Evolutionary conservation across 495 filamentous ascomycete genomes (phyloP), one percentile per base, ranked within the genome.

Genomic region (Tuber borchii): DNA sequence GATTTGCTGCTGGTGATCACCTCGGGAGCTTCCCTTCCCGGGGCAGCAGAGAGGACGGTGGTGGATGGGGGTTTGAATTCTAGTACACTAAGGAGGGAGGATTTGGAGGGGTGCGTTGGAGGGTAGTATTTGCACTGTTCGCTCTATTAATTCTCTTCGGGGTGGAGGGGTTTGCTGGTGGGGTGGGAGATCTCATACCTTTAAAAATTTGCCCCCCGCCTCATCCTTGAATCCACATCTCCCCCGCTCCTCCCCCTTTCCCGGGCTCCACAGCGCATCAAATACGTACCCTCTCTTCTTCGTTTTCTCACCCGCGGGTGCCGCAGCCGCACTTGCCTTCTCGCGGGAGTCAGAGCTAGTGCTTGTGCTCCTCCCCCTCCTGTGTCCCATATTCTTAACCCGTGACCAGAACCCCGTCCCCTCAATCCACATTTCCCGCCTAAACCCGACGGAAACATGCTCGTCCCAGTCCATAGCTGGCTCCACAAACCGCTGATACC

Each of bases 1-100:
- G 92, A 95, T 77, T 93, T 89, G 82, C 91, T 94, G 1, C 93
- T 93, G 69, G 90, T 87, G 80, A 92, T 90, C 0, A 93, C 93
- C 34, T 94, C 94, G 0, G 93, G 93, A 0, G 93, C 90, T 26
- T 70, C 61, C 40, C 26, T 39, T 20, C 44, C 31, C 51, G 26
- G 34, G 34, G 48, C 40, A 17, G 51, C 69, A 17, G 76, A 78
- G 31, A 79, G 69, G 26, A 19, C 12, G 7, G 73, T 71, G 9
- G 70, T 75, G 46, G 74, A 73, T 34, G 74, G 70, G 17, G 40
- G 75, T 68, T 77, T 83, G 65, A 80, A 82, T 48, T 82, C 75
- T 19, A 83, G 65, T 7, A 82, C 81, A 22, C 78, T 81, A 6
- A 83, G 75, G 4, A 82, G 76, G 7, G 78, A 83, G 1, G 80